Conservation (phyloP, 1,284 basidiomycete genomes). For the Ceratorhiza oryzae-sativae region DNA sequence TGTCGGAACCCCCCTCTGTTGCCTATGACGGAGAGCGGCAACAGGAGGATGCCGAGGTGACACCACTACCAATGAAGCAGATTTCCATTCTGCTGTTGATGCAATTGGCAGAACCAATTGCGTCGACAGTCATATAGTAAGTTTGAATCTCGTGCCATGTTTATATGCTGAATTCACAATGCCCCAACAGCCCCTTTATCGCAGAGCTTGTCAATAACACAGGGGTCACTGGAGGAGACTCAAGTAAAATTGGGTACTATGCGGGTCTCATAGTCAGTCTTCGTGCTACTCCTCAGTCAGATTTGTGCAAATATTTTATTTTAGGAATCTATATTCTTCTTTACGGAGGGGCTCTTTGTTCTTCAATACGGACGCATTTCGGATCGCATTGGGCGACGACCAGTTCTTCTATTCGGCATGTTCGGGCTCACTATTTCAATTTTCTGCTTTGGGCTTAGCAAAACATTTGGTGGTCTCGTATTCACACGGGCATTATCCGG, state of each 20-base stretch:
- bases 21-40: background rate
- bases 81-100: constrained; percentile 35
- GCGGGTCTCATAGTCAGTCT: constrained; percentile 42
- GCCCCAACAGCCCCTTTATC: background rate
- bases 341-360: constrained; percentile 44
- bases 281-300: background rate
- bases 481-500: constrained; percentile 45
- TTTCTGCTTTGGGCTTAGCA: constrained; percentile 45
- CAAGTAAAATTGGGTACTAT: constrained; percentile 41
- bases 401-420: constrained; percentile 45
- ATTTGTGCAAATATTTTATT: background rate
- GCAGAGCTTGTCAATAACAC: constrained; percentile 33
- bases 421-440: constrained; percentile 43
- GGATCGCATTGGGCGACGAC: constrained; percentile 45
- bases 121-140: constrained; percentile 24
- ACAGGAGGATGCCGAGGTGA: background rate
- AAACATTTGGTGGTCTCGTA: constrained; percentile 42
- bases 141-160: background rate
- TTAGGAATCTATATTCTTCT: constrained; percentile 43
- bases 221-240: constrained; percentile 42
- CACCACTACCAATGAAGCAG: constrained; percentile 40
- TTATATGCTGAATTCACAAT: background rate
- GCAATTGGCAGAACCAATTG: constrained; percentile 40
- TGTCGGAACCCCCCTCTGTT: background rate
- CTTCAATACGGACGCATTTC: constrained; percentile 46